These are phyloP conservation scores for Ramularia endophylla DNA, from an alignment of 2,329 filamentous ascomycete genomes.

Conservation along the genomic window DNA sequence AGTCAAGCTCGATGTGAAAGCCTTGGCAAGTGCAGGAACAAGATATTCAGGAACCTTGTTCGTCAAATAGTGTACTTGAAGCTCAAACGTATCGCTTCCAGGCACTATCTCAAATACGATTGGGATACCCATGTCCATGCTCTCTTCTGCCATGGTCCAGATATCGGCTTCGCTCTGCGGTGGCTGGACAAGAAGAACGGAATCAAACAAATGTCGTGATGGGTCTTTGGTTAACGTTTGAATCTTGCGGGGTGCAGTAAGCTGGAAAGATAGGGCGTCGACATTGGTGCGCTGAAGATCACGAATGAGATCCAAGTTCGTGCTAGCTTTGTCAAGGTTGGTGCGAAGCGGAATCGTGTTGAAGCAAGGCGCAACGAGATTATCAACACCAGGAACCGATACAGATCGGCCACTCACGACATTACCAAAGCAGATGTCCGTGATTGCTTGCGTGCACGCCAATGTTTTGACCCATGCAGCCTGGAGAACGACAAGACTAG, in stretches of 20 bases:
- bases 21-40: conserved; percentile 20
- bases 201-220: conserved; percentile 65
- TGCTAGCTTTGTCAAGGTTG: conserved; percentile 42
- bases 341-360: conserved; percentile 75
- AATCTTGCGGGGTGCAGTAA: conserved; percentile 67
- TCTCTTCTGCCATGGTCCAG: conserved; percentile 50
- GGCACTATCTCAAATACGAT: conserved; percentile 71
- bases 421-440: conserved; percentile 80
- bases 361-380: conserved; percentile 82
- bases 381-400: conserved; percentile 58
- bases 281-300: conserved; percentile 57
- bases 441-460: conserved; percentile 46
- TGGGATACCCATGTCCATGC: conserved; percentile 62
- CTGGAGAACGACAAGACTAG: conserved; percentile 62
- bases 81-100: conserved; percentile 44
- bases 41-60: conserved; percentile 54
- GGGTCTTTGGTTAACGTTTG: conserved; percentile 46
- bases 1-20: conserved; percentile 25
- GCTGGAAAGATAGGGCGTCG: conserved; percentile 60
- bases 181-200: conserved; percentile 72
- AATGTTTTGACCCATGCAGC: conserved; percentile 66
- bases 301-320: conserved; percentile 54
- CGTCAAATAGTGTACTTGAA: conserved; percentile 44
- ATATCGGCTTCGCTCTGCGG: conserved; percentile 44
- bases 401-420: conserved; percentile 73